Conservation (phyloP, 805 yeast species). For the Candida verbasci region DNA sequence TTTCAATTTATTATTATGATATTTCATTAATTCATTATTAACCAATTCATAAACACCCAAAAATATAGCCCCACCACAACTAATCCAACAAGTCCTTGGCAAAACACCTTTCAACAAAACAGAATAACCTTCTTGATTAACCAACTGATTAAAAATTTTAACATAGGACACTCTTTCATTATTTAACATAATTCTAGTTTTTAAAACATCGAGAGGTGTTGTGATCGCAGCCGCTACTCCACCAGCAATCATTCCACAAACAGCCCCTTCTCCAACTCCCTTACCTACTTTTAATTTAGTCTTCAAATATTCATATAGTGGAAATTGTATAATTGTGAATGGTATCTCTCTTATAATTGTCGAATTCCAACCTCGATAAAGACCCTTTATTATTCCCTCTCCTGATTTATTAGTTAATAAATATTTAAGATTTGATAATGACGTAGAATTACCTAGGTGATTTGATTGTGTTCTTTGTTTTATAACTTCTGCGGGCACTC, state of each 20-base stretch:
- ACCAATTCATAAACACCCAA: constrained; percentile 87
- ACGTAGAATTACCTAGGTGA: constrained; percentile 44
- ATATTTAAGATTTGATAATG: constrained; percentile 62
- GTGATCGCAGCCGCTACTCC: constrained; percentile 79
- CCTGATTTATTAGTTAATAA: constrained; percentile 63
- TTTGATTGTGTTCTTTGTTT: constrained; percentile 86
- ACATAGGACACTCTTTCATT: constrained; percentile 40
- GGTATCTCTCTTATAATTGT: constrained; percentile 96
- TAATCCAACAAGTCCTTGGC: constrained; percentile 95
- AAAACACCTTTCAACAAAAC: constrained; percentile 85
- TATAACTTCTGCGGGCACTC: constrained; percentile 96
- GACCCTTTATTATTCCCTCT: constrained; percentile 72
- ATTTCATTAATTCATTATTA: constrained; percentile 3
- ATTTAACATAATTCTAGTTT: constrained; percentile 81
- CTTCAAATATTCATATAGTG: constrained; percentile 83
- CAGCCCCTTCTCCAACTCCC: constrained; percentile 63
- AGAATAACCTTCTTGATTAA: constrained; percentile 65
- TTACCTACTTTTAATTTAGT: constrained; percentile 26
- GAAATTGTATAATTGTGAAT: constrained; percentile 93
- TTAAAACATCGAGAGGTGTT: constrained; percentile 75
- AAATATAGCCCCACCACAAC: constrained; percentile 97
- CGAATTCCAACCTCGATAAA: constrained; percentile 90
- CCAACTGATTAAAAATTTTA: constrained; percentile 47
- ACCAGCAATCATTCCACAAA: constrained; percentile 80
- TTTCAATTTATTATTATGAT: not conserved